Base-by-base conservation (phyloP, 352 stramenopile genomes). In the Phytophthora rubi region DNA sequence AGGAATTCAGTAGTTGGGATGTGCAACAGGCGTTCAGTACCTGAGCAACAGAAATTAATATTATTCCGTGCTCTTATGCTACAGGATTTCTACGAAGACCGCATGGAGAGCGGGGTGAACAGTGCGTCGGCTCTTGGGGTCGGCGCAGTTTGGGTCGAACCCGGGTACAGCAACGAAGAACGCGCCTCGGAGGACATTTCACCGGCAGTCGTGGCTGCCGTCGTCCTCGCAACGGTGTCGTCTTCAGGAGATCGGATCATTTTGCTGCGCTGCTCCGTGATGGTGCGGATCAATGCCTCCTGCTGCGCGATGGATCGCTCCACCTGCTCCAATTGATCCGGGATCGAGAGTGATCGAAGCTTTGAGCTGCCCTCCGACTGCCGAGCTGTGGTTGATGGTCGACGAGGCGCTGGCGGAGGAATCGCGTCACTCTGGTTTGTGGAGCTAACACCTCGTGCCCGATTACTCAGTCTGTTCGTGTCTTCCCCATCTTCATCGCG, bases 291-390 rank as follows among this genome's bases (percentile, higher is more conserved):
- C 53, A 93, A 62, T 30, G 74, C 76, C 53, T 86, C 80, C 53
- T 93, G 85, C 63, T 90, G 74, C 1, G 85, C 85, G 30, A 91
- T 88, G 18, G 81, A 89, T 32, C 76, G 73, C 66, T 91, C 81
- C 49, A 93, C 77, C 21, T 76, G 65, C 59, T 86, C 78, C 8
- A 88, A 61, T 32, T 81, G 76, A 53, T 87, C 77, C 4, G 81
- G 80, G 35, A 88, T 86, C 12, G 81, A 86, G 39, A 85, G 52
- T 2, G 81, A 82, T 12, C 81, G 77, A 33, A 76, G 69, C 48
- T 75, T 80, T 1, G 55, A 75, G 60, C 59, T 76, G 37, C 54
- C 69, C 28, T 78, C 59, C 6, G 77, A 67, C 59, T 70, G 47
- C 9, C 69, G 62, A 55, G 73, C 76, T 23, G 59, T 54, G 2